phyloP scores from a whole-genome alignment of 2,329 filamentous ascomycete genomes.

The Sarocladium brachiariae region DNA sequence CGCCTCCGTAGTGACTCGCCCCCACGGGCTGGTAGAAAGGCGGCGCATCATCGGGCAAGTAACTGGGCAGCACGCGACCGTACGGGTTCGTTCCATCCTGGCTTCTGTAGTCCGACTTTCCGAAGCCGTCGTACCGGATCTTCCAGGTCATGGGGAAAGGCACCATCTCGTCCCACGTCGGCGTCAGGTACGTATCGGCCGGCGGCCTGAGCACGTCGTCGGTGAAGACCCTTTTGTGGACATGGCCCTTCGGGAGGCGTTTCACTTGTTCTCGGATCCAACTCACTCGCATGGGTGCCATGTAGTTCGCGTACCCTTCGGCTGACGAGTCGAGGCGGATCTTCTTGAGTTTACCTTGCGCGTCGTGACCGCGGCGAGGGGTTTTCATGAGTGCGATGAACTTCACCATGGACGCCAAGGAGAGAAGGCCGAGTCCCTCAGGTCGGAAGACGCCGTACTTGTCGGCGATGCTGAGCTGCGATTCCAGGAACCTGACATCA shows the following conservation, averaged over 20 bases:
- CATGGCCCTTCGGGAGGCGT: neutral
- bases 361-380: conserved; percentile 13
- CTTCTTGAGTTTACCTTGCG: conserved; percentile 14
- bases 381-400: conserved; percentile 15
- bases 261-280: conserved; percentile 11
- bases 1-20: neutral
- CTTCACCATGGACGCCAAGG: conserved; percentile 14
- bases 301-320: conserved; percentile 17
- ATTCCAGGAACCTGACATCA: neutral
- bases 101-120: neutral
- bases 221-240: conserved; percentile 9
- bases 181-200: conserved; percentile 16
- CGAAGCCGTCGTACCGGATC: conserved; percentile 2
- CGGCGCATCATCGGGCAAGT: neutral
- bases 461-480: conserved; percentile 15
- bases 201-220: conserved; percentile 11
- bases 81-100: neutral
- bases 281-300: conserved; percentile 15
- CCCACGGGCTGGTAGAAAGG: neutral
- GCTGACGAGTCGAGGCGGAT: conserved; percentile 11
- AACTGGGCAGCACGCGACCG: neutral
- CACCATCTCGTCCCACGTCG: conserved; percentile 17
- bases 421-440: conserved; percentile 11
- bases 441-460: conserved; percentile 10
- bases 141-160: conserved; percentile 13